phyloP scores from a whole-genome alignment of 352 stramenopile genomes.

The Globisporangium polare region DNA sequence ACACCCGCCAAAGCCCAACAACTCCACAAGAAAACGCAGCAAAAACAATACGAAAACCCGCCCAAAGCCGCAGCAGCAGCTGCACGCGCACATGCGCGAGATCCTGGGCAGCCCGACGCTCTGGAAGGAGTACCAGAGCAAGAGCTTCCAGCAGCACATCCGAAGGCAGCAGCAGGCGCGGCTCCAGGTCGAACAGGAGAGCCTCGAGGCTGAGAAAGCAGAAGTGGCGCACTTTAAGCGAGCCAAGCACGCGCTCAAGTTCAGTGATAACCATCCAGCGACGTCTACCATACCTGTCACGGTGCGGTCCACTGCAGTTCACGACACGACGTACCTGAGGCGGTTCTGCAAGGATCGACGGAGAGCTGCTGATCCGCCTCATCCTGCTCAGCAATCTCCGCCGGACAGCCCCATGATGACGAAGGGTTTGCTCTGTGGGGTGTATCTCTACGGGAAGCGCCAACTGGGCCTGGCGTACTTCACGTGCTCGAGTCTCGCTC shows the following conservation, averaged over 20 bases:
- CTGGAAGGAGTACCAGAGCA: constrained; percentile 50
- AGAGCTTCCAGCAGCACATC: constrained; percentile 57
- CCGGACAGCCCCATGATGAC: not conserved
- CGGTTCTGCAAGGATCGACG: constrained; percentile 20
- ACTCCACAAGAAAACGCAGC: not conserved
- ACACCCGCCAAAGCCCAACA: constrained; percentile 4
- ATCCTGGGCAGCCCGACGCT: constrained; percentile 17
- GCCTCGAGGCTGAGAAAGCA: constrained; percentile 18
- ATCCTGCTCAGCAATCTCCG: not conserved
- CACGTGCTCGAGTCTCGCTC: constrained; percentile 37
- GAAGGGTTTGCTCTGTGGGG: constrained; percentile 35
- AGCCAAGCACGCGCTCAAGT: constrained; percentile 2
- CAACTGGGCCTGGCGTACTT: constrained; percentile 41
- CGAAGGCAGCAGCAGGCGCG: constrained; percentile 44
- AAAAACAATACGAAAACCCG: not conserved
- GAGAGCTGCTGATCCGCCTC: not conserved
- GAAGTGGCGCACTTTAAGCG: constrained; percentile 24
- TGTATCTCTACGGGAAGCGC: constrained; percentile 45
- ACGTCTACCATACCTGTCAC: not conserved
- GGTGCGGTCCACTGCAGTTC: not conserved
- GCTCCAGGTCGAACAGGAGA: constrained; percentile 18
- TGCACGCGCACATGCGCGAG: constrained; percentile 7
- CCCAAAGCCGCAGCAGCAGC: constrained; percentile 3
- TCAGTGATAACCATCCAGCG: not conserved
- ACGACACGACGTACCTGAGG: constrained; percentile 22